Evolutionary conservation across 441 rosid genomes (phyloP), one percentile per base, ranked within the genome.

Genomic region (Brassica hybrid): DNA sequence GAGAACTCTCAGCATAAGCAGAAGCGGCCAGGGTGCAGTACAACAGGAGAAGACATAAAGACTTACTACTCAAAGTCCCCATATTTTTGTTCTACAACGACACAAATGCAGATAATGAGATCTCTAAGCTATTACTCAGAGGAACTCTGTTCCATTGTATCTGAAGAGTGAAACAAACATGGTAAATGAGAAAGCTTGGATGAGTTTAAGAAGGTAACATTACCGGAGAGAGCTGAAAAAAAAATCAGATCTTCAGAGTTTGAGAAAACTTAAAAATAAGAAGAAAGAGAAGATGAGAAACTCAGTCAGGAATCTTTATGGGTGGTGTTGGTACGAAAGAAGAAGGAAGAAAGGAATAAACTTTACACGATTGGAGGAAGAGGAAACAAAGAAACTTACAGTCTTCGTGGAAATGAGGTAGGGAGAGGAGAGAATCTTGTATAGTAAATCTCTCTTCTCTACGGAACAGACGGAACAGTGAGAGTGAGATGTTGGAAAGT

Each of bases 11-110:
- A 21, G 23, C 23, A 21, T 21, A 21, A 69, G 69, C 16, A 68
- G 69, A 12, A 67, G 32, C 32, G 10, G 69, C 83, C 50, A 74
- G 65, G 67, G 77, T 54, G 76, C 58, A 88, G 73, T 79, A 84
- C 13, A 90, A 66, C n/a, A 90, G 79, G 70, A 90, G 36, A 65
- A 88, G 68, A 17, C 87, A 86, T 83, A 82, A 68, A 12, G 59
- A 56, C 72, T 70, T 79, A 21, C 58, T 69, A 21, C 58, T 70
- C 62, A 45, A 27, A 65, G 58, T 74, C 62, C 56, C 79, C 82
- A 79, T 13, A 19, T 21, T 21, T 21, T 21, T 75, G 5, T 27
- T 27, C 32, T 27, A 27, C 32, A 27, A 27, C 6, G 6, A 27
- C 5, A 27, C 32, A 27, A 41, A 57, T 72, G 73, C 65, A 72